Conservation (phyloP, 108 stramenopile genomes). For the Stephanodiscus minutulus region DNA sequence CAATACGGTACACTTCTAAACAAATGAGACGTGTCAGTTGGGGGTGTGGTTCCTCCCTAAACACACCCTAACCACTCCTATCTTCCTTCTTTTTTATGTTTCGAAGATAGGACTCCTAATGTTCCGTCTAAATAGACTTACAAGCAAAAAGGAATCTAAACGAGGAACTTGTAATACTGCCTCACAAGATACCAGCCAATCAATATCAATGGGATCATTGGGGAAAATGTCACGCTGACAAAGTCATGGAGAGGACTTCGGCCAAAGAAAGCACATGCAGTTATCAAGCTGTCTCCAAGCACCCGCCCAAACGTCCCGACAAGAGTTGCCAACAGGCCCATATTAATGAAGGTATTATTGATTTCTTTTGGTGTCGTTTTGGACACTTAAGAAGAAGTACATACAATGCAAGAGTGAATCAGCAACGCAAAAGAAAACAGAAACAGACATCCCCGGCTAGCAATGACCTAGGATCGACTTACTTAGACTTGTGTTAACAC, state of each 20-base stretch:
- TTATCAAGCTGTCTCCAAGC: constrained; percentile 66
- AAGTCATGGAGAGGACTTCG: constrained; percentile 66
- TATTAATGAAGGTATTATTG: constrained; percentile 56
- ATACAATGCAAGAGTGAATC: background rate
- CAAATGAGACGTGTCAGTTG: too few relatives aligned
- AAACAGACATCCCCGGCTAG: background rate
- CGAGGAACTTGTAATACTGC: constrained; percentile 41
- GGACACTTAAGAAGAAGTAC: constrained; percentile 32
- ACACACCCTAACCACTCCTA: too few relatives aligned
- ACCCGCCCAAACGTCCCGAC: constrained; percentile 64
- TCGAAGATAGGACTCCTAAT: too few relatives aligned
- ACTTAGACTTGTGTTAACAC: constrained; percentile 62
- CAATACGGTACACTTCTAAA: too few relatives aligned
- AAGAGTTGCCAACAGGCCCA: constrained; percentile 71
- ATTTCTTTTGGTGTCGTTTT: constrained; percentile 65
- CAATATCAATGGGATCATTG: constrained; percentile 51
- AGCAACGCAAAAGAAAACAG: background rate
- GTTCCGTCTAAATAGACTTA: too few relatives aligned
- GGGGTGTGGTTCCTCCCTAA: too few relatives aligned
- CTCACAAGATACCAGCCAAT: constrained; percentile 44
- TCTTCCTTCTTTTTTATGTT: too few relatives aligned
- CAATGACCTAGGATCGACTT: background rate
- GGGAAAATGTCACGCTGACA: constrained; percentile 67
- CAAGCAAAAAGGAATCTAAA: constrained; percentile 4
- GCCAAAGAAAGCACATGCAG: constrained; percentile 45